Percentiles rank a stretch among this genome's conserved stretches.
These are phyloP conservation scores for Russula foetens DNA, from an alignment of 768 basidiomycete genomes.

Conservation along the genomic window DNA sequence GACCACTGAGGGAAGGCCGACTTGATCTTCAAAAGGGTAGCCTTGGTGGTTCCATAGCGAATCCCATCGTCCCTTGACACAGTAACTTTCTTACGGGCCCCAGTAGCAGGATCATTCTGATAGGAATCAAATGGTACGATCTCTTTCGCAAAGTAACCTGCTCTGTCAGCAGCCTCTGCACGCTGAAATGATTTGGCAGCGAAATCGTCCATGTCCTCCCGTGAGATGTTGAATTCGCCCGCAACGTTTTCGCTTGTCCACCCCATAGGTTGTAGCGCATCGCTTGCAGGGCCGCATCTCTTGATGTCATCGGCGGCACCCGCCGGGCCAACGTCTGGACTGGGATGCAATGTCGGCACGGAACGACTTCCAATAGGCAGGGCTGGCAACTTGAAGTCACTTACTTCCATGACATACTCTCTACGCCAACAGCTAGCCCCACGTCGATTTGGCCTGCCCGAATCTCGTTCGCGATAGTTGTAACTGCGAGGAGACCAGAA, in stretches of 20 bases:
- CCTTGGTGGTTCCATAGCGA: constrained; percentile 63
- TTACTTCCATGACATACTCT: constrained; percentile 78
- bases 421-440: constrained; percentile 75
- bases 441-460: constrained; percentile 71
- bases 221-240: constrained; percentile 56
- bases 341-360: constrained; percentile 26
- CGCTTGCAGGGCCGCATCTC: constrained; percentile 44
- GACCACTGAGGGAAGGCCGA: constrained; percentile 83
- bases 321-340: constrained; percentile 58
- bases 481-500: constrained; percentile 79
- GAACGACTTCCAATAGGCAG: constrained; percentile 19
- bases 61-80: constrained; percentile 73
- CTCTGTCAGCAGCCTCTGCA: constrained; percentile 65
- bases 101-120: constrained; percentile 48
- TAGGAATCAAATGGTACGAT: constrained; percentile 71
- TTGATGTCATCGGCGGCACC: constrained; percentile 55
- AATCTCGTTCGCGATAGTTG: constrained; percentile 68
- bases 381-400: constrained; percentile 25
- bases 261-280: constrained; percentile 70
- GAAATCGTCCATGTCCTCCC: constrained; percentile 69
- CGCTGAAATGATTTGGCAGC: constrained; percentile 71
- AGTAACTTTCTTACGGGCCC: constrained; percentile 42
- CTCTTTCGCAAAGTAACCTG: constrained; percentile 56
- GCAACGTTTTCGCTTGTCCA: constrained; percentile 90
- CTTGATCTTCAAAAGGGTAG: constrained; percentile 52